phyloP scores from a whole-genome alignment of 2,329 filamentous ascomycete species.

The Bipolaris zeicola region DNA sequence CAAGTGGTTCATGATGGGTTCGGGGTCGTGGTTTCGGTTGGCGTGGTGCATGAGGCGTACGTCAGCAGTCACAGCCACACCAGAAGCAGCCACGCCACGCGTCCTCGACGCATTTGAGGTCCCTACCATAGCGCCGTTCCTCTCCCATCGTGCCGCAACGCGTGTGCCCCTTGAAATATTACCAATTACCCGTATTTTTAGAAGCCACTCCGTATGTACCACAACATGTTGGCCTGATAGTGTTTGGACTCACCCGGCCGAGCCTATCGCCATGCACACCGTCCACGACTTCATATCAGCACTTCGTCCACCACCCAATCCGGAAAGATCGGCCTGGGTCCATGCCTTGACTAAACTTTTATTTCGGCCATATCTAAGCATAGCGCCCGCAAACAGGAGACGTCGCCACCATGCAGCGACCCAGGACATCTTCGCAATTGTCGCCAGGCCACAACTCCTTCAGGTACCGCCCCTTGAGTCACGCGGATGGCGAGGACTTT shows the following conservation, averaged over 20 bases:
- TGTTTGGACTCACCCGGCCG: background rate
- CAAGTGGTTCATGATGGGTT: background rate
- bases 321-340: constrained; percentile 10
- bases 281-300: constrained; percentile 7
- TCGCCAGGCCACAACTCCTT: constrained; percentile 3
- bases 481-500: constrained; percentile 12
- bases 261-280: constrained; percentile 7
- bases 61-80: constrained; percentile 15
- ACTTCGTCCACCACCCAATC: constrained; percentile 9
- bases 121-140: constrained; percentile 1
- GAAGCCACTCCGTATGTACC: constrained; percentile 1
- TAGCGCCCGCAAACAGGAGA: constrained; percentile 12
- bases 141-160: background rate
- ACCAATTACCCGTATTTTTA: constrained; percentile 11
- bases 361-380: constrained; percentile 12
- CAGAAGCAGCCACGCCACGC: constrained; percentile 14
- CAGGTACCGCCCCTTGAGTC: constrained; percentile 11
- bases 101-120: constrained; percentile 4
- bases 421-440: background rate
- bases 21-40: background rate
- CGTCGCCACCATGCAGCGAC: constrained; percentile 12
- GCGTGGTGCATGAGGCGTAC: constrained; percentile 7
- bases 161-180: background rate
- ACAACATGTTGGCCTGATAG: background rate
- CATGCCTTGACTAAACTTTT: constrained; percentile 14